Evolutionary conservation across 225 moss, liverwort and hornwort species (phyloP).

Genomic region (Pleurozium schreberi): DNA sequence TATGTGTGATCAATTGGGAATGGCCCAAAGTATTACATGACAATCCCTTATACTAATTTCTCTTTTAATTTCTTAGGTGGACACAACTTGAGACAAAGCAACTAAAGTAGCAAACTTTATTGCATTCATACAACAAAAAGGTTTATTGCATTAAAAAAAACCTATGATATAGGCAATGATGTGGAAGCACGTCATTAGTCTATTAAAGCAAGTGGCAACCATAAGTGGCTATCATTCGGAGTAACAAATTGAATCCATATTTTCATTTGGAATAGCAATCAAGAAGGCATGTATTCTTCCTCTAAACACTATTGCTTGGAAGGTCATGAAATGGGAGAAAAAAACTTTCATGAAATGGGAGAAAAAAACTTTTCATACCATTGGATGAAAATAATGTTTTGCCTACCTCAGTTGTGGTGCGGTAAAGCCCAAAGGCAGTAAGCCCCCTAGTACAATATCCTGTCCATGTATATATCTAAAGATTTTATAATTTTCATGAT

Average conservation of each 20-base stretch:
- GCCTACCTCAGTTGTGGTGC: background rate
- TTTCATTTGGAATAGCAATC: background rate
- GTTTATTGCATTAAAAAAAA: background rate
- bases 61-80: background rate
- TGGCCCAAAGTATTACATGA: accelerated
- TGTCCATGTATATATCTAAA: conserved; percentile 74
- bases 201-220: background rate
- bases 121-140: background rate
- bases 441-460: conserved; percentile 44
- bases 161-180: background rate
- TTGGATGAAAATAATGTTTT: background rate
- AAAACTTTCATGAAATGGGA: background rate
- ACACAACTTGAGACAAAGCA: background rate
- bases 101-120: background rate
- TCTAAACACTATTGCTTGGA: background rate
- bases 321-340: background rate
- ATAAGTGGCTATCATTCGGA: background rate
- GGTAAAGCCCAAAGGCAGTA: background rate
- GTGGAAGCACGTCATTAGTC: background rate
- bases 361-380: background rate
- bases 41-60: background rate
- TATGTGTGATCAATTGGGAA: background rate
- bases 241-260: background rate
- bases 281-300: background rate
- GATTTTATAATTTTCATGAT: conserved; percentile 48